Conservation (phyloP, 257 asterid species). For the Eucommia ulmoides region DNA sequence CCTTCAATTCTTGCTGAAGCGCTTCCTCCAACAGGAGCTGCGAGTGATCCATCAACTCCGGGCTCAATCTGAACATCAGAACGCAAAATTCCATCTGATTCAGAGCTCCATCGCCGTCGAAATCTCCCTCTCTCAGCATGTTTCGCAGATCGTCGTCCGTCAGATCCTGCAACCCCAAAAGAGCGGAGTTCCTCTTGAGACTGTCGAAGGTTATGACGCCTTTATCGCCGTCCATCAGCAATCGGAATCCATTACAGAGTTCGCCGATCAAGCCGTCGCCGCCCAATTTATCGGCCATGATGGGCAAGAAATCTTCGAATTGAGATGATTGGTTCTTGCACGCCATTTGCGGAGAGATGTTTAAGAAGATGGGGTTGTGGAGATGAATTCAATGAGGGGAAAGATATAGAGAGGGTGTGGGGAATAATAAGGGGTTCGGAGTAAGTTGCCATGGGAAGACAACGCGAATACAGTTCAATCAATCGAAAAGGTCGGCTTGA, state of each 20-base stretch:
- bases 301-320: constrained; percentile 42
- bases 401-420: neutral
- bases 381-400: too few species aligned
- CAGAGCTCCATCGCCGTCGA: constrained; percentile 49
- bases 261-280: constrained; percentile 45
- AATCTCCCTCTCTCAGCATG: constrained; percentile 48
- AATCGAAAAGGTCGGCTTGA: neutral
- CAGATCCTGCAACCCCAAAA: constrained; percentile 36
- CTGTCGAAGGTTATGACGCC: constrained; percentile 43
- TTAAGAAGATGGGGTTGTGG: too few species aligned
- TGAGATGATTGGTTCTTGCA: constrained; percentile 16
- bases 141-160: constrained; percentile 28
- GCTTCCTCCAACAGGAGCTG: constrained; percentile 32
- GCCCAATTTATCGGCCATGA: constrained; percentile 49
- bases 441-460: neutral
- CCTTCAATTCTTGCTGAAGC: constrained; percentile 23
- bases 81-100: constrained; percentile 63
- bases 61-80: constrained; percentile 47
- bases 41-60: constrained; percentile 45
- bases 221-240: constrained; percentile 30
- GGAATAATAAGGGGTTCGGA: neutral
- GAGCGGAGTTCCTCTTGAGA: constrained; percentile 31
- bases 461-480: neutral
- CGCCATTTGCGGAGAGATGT: constrained; percentile 8
- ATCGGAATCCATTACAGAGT: constrained; percentile 39